These are phyloP conservation scores for Trichophyton benhamiae DNA, from an alignment of 2,329 filamentous ascomycete species.

Conservation along the genomic window DNA sequence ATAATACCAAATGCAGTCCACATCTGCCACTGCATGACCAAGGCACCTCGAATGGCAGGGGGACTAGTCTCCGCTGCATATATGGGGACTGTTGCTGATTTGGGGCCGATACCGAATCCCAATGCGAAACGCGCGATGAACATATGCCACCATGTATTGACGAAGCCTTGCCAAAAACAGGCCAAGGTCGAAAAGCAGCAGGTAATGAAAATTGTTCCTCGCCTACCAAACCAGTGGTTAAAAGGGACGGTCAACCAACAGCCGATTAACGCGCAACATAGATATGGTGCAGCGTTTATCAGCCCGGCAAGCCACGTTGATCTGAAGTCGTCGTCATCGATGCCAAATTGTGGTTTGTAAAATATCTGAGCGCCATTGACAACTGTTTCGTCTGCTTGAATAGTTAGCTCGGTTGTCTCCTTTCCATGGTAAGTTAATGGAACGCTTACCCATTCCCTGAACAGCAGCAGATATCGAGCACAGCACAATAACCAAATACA, in stretches of 20 bases:
- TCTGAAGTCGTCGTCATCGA: slow-evolving; percentile 37
- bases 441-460: slow-evolving; percentile 48
- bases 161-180: slow-evolving; percentile 49
- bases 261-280: slow-evolving; percentile 55
- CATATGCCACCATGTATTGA: slow-evolving; percentile 59
- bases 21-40: slow-evolving; percentile 74
- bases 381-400: slow-evolving; percentile 48
- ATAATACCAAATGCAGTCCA: slow-evolving; percentile 41
- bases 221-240: slow-evolving; percentile 56
- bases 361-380: slow-evolving; percentile 58
- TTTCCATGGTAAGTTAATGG: neutral
- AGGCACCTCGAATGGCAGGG: slow-evolving; percentile 55
- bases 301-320: slow-evolving; percentile 51
- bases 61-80: slow-evolving; percentile 65
- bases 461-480: slow-evolving; percentile 59
- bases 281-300: slow-evolving; percentile 45
- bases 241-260: slow-evolving; percentile 65
- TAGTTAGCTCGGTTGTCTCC: slow-evolving; percentile 4
- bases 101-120: slow-evolving; percentile 66
- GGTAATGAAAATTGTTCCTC: slow-evolving; percentile 64
- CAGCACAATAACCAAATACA: slow-evolving; percentile 54
- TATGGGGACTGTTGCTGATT: slow-evolving; percentile 62
- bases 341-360: slow-evolving; percentile 50
- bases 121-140: slow-evolving; percentile 59
- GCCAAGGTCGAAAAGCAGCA: slow-evolving; percentile 54